Percentiles rank a stretch among this genome's conserved stretches.
phyloP scores from a whole-genome alignment of 306 rosid genomes.

The Acmispon strigosus region DNA sequence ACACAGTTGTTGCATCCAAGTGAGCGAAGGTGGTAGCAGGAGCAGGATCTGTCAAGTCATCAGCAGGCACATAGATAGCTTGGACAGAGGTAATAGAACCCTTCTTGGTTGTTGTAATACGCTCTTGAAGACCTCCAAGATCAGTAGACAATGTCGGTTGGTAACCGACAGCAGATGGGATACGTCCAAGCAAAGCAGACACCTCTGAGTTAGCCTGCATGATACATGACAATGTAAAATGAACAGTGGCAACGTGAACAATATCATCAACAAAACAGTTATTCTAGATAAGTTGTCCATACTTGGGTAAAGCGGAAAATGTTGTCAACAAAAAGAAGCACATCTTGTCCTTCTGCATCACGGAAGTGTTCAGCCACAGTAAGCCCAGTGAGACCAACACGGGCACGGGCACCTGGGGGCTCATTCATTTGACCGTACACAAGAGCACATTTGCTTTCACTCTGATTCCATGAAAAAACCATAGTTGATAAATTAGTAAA shows the following conservation, averaged over 20 bases:
- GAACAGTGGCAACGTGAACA: neutral
- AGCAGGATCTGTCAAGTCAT: slow-evolving; percentile 99
- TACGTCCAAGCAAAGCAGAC: slow-evolving; percentile 99
- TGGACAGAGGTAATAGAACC: slow-evolving; percentile 99
- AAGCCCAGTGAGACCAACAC: slow-evolving; percentile 95
- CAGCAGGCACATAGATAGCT: slow-evolving; percentile 99
- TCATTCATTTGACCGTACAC: slow-evolving; percentile 99
- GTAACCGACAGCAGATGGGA: slow-evolving; percentile 99
- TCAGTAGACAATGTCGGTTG: slow-evolving; percentile 97
- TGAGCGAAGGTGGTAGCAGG: slow-evolving; percentile 99
- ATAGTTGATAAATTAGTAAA: neutral
- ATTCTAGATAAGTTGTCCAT: neutral
- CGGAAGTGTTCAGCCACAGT: slow-evolving; percentile 99
- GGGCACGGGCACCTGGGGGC: slow-evolving; percentile 99
- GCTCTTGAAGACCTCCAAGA: slow-evolving; percentile 98
- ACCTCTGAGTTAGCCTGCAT: slow-evolving; percentile 97
- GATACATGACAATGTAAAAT: neutral
- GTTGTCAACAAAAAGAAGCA: slow-evolving; percentile 97
- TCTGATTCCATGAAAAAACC: slow-evolving; percentile 31
- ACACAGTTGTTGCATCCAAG: slow-evolving; percentile 98
- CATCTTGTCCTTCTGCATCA: slow-evolving; percentile 99
- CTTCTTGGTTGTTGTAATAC: slow-evolving; percentile 96
- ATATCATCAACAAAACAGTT: neutral
- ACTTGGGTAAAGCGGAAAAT: slow-evolving; percentile 99
- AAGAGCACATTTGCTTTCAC: slow-evolving; percentile 96